Evolutionary conservation across 1,284 basidiomycete species (phyloP), one percentile per base, ranked within the genome.

Genomic region (Inonotus obliquus): DNA sequence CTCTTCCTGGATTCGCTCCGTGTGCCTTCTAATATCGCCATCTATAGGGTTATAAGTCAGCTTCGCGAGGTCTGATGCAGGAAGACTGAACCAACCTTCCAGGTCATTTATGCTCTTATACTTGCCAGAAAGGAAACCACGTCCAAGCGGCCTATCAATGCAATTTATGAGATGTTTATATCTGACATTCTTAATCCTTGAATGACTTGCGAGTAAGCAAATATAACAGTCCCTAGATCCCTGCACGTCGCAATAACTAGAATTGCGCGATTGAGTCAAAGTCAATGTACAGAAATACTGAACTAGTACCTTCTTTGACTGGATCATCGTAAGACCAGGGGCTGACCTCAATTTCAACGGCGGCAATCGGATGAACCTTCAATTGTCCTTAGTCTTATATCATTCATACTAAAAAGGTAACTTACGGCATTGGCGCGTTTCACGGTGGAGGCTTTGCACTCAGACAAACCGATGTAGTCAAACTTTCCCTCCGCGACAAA

Each of bases 101-200:
- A 87, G 72, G 69, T 87, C 83, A 32, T 79, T 75, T 3, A 67
- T 69, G 17, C 69, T 73, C 67, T 79, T 79, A 67, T 80, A 77
- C 44, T 73, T 72, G 11, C 85, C 82, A 0, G 80, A 78, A 19
- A 89, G 71, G 69, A 87, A 79, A 1, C 87, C 86, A 51, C 76
- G 73, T 9, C 83, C 84, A 14, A 87, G 76, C 0, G 85, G 86
- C 1, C 78, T 79, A 38, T 54, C 17, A 51, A 21, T 21, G 53
- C 7, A 61, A n/a, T 51, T 37, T 4, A 49, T 32, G 17, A 5
- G n/a, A n/a, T n/a, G n/a, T 59, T 4, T 32, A 21, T 37, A 48
- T 53, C 57, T 6, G 1, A 5, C 14, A 11, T 19, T 27, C 19
- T 7, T 39, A 38, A 38, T 48, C 21, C 14, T 44, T 21, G n/a